phyloP scores from a whole-genome alignment of 345 rosid species.

The Citrus mangshanensis region DNA sequence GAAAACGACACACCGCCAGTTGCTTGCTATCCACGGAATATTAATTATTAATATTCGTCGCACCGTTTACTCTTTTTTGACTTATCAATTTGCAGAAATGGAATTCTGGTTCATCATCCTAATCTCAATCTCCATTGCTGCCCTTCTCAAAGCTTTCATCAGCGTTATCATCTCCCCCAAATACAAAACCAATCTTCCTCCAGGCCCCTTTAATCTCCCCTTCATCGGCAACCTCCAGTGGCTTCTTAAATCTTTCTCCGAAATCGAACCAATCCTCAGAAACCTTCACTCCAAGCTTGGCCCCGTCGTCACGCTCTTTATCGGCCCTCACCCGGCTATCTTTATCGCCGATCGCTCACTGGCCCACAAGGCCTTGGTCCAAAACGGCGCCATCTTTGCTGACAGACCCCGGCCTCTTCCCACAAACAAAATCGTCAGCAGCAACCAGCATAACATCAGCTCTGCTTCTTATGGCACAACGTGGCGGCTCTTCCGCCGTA shows the following conservation, averaged over 20 bases:
- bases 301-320: conserved; percentile 11
- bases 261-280: conserved; percentile 1
- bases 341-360: conserved; percentile 18
- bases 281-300: conserved; percentile 10
- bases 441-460: conserved; percentile 11
- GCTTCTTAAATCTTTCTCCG: neutral
- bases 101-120: conserved; percentile 8
- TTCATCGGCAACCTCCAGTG: conserved; percentile 6
- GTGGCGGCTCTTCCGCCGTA: conserved; percentile 9
- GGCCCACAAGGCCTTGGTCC: conserved; percentile 17
- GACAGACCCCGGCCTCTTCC: conserved; percentile 8
- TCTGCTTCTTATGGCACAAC: neutral
- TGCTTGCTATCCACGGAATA: too few species aligned
- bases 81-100: neutral
- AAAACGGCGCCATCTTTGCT: conserved; percentile 17
- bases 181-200: neutral
- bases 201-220: conserved; percentile 17
- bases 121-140: neutral
- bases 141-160: conserved; percentile 1
- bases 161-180: neutral
- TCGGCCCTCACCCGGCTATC: conserved; percentile 14
- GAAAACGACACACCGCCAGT: too few species aligned
- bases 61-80: too few species aligned
- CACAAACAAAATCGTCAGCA: neutral
- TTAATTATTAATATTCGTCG: too few species aligned